Conservation (phyloP, 768 basidiomycete species). For the Roridomyces roridus region DNA sequence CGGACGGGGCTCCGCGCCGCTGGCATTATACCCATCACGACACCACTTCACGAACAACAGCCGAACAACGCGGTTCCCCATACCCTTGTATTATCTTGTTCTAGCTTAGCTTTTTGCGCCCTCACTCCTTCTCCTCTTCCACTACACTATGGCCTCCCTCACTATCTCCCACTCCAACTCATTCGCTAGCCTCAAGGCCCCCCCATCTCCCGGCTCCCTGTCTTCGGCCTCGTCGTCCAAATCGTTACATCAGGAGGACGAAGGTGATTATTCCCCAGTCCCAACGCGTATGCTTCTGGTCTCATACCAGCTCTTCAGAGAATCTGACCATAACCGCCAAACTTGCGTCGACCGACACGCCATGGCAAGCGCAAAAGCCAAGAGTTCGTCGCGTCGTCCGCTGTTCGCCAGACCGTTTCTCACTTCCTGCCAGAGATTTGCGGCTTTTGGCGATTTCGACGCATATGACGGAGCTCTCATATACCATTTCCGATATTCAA, state of each 20-base stretch:
- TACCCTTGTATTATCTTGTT: constrained; percentile 21
- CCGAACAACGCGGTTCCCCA: constrained; percentile 24
- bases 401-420: constrained; percentile 16
- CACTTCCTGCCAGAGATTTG: constrained; percentile 61
- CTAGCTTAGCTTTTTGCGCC: constrained; percentile 25
- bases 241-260: constrained; percentile 64
- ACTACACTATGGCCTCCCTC: constrained; percentile 41
- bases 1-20: constrained; percentile 25
- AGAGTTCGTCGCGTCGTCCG: constrained; percentile 60
- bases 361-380: constrained; percentile 63
- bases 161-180: constrained; percentile 41
- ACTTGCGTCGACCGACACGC: constrained; percentile 48
- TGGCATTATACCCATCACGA: constrained; percentile 30
- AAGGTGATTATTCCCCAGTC: constrained; percentile 53
- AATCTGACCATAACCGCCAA: constrained; percentile 74
- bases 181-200: constrained; percentile 39
- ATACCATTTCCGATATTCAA: constrained; percentile 87
- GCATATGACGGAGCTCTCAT: constrained; percentile 87
- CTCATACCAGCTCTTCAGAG: constrained; percentile 49
- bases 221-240: constrained; percentile 59
- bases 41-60: constrained; percentile 20
- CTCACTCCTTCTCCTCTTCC: constrained; percentile 25
- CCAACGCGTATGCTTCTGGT: constrained; percentile 11
- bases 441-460: constrained; percentile 80
- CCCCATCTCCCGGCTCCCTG: constrained; percentile 45